phyloP scores from a whole-genome alignment of 2,329 filamentous ascomycete species.

The Verticillium dahliae region DNA sequence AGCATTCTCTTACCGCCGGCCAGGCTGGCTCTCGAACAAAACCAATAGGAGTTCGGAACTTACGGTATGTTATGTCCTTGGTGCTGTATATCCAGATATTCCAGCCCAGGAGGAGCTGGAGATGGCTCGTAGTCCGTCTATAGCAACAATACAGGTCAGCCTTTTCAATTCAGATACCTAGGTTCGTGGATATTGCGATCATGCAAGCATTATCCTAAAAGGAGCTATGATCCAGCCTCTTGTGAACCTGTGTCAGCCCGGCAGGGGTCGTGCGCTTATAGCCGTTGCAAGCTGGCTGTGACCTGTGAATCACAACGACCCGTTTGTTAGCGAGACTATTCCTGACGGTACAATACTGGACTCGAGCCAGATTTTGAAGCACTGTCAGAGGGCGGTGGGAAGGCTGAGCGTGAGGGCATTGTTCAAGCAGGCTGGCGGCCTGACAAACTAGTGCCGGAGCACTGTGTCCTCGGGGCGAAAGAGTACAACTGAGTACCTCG shows the following conservation, averaged over 20 bases:
- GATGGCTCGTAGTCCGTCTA: constrained; percentile 50
- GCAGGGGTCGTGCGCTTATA: not conserved
- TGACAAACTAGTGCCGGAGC: not conserved
- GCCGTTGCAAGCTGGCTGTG: not conserved
- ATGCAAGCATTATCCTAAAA: not conserved
- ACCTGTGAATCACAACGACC: not conserved
- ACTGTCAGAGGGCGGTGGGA: not conserved
- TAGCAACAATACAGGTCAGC: constrained; percentile 19
- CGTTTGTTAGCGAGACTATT: not conserved
- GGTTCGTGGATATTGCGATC: not conserved
- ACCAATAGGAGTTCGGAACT: constrained; percentile 23
- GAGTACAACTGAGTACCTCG: not conserved
- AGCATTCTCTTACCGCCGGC: not conserved
- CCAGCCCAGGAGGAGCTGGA: constrained; percentile 39
- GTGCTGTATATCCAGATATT: constrained; percentile 46
- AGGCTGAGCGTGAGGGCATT: not conserved
- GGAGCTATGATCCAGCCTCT: not conserved
- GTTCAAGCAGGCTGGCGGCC: not conserved
- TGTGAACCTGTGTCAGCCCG: not conserved
- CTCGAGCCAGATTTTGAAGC: not conserved
- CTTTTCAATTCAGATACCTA: constrained; percentile 6
- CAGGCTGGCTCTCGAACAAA: not conserved
- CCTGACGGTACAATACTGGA: not conserved
- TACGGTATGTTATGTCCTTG: constrained; percentile 48
- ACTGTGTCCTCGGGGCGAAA: not conserved